Evolutionary conservation across 768 basidiomycete species (phyloP).

Genomic region (Russula compacta): DNA sequence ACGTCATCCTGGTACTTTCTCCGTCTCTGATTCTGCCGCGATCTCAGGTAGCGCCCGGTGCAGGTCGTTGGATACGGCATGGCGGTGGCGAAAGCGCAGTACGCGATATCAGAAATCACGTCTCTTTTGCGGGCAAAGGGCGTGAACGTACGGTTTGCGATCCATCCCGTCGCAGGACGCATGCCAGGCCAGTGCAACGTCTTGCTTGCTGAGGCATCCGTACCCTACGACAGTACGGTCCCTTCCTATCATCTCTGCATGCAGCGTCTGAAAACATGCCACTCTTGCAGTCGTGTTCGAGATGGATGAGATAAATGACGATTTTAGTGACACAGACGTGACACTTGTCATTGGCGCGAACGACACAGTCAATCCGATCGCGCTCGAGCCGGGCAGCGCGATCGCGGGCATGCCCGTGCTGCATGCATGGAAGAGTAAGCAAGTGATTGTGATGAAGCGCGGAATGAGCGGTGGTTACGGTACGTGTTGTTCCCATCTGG

Average conservation of each 20-base stretch:
- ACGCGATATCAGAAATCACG: slow-evolving; percentile 63
- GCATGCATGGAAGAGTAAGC: slow-evolving; percentile 89
- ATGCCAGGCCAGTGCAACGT: slow-evolving; percentile 95
- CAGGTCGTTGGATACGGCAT: slow-evolving; percentile 84
- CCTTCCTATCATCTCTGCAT: not conserved
- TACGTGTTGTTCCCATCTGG: slow-evolving; percentile 23
- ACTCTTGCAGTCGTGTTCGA: slow-evolving; percentile 62
- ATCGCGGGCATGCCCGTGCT: slow-evolving; percentile 92
- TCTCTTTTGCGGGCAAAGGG: slow-evolving; percentile 62
- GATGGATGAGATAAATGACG: slow-evolving; percentile 94
- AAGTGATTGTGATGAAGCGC: slow-evolving; percentile 88
- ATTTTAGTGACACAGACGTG: slow-evolving; percentile 83
- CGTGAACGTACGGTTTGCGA: slow-evolving; percentile 76
- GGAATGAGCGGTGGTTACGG: slow-evolving; percentile 86
- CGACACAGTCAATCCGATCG: slow-evolving; percentile 88
- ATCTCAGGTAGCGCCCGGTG: not conserved
- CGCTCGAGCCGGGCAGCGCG: slow-evolving; percentile 74
- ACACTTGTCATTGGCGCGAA: slow-evolving; percentile 88
- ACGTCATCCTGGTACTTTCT: slow-evolving; percentile 58
- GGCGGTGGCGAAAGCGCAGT: slow-evolving; percentile 89
- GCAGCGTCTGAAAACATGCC: not conserved
- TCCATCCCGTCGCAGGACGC: slow-evolving; percentile 85
- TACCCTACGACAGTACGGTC: slow-evolving; percentile 75
- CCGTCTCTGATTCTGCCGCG: not conserved
- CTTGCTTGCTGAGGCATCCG: slow-evolving; percentile 81